These are phyloP conservation scores for Rhizopogon sp. DNA, from an alignment of 768 basidiomycete genomes.

Conservation along the genomic window DNA sequence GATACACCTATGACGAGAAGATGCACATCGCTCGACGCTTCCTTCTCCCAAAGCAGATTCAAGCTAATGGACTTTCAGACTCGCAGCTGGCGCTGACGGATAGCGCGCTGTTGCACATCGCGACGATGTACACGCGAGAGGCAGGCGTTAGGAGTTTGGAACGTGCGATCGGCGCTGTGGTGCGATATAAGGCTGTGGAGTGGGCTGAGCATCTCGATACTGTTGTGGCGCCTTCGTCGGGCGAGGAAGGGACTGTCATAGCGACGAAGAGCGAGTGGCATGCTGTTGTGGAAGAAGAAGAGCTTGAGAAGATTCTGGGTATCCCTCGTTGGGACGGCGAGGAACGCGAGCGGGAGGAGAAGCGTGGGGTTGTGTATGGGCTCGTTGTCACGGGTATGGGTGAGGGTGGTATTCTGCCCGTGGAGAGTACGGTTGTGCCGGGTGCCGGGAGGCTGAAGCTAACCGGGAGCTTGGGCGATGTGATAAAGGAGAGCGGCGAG, in stretches of 20 bases:
- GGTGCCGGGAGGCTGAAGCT: constrained; percentile 69
- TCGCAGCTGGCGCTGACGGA: constrained; percentile 63
- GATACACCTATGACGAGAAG: constrained; percentile 90
- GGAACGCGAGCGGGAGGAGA: constrained; percentile 69
- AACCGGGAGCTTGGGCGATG: constrained; percentile 84
- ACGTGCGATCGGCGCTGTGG: constrained; percentile 81
- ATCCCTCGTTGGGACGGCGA: constrained; percentile 76
- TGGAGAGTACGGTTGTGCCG: constrained; percentile 78
- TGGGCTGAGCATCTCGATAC: constrained; percentile 62
- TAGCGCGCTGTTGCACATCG: constrained; percentile 64
- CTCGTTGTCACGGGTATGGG: constrained; percentile 87
- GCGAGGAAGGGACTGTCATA: constrained; percentile 3
- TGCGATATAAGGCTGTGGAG: constrained; percentile 88
- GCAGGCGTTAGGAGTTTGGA: constrained; percentile 92
- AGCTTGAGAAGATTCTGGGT: constrained; percentile 84
- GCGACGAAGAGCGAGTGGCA: constrained; percentile 40
- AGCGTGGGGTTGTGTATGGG: constrained; percentile 77
- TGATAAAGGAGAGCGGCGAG: constrained; percentile 90
- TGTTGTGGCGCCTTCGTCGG: constrained; percentile 4
- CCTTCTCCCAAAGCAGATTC: constrained; percentile 84
- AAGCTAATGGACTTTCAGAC: constrained; percentile 65
- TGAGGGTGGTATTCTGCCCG: constrained; percentile 79
- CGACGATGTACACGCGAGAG: constrained; percentile 81
- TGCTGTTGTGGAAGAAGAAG: constrained; percentile 54
- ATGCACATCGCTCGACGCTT: constrained; percentile 83